Percentiles rank a stretch among this genome's conserved stretches.
Conservation (phyloP, 805 yeast species). For the Metschnikowia anglica region DNA sequence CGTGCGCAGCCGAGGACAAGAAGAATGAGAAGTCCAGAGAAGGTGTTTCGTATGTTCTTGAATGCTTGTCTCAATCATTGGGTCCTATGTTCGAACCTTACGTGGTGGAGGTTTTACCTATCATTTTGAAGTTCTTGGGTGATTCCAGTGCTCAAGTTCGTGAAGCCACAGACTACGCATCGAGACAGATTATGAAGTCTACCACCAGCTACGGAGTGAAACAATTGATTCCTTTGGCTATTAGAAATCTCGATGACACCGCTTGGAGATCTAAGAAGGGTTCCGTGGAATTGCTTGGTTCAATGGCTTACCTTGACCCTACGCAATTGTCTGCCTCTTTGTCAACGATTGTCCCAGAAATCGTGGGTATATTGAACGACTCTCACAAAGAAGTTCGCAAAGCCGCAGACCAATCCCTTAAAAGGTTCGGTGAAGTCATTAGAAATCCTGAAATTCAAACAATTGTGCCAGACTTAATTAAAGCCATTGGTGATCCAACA, state of each 20-base stretch:
- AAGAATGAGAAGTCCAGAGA: conserved; percentile 73
- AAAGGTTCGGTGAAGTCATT: conserved; percentile 93
- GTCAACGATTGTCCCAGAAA: conserved; percentile 90
- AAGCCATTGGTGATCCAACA: conserved; percentile 96
- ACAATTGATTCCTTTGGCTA: conserved; percentile 86
- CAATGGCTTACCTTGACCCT: conserved; percentile 97
- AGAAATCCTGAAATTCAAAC: conserved; percentile 94
- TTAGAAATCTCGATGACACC: conserved; percentile 78
- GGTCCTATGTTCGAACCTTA: conserved; percentile 90
- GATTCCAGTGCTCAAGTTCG: conserved; percentile 85
- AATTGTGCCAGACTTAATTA: conserved; percentile 81
- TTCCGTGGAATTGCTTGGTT: conserved; percentile 91
- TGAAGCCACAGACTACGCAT: conserved; percentile 82
- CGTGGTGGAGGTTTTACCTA: conserved; percentile 83
- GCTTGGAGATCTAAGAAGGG: conserved; percentile 98
- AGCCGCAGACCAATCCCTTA: conserved; percentile 87
- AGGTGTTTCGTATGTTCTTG: conserved; percentile 84
- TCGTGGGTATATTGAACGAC: conserved; percentile 91
- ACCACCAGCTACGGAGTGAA: conserved; percentile 93
- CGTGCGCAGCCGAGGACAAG: conserved; percentile 86
- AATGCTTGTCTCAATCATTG: conserved; percentile 73
- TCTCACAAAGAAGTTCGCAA: conserved; percentile 95
- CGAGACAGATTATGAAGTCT: conserved; percentile 82
- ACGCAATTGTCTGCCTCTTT: conserved; percentile 86
- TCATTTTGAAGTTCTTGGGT: conserved; percentile 77